A percentile compares a stretch with the other conserved stretches of the same genome.
phyloP scores from a whole-genome alignment of 179 eudicot genomes.

The Dionaea muscipula region DNA sequence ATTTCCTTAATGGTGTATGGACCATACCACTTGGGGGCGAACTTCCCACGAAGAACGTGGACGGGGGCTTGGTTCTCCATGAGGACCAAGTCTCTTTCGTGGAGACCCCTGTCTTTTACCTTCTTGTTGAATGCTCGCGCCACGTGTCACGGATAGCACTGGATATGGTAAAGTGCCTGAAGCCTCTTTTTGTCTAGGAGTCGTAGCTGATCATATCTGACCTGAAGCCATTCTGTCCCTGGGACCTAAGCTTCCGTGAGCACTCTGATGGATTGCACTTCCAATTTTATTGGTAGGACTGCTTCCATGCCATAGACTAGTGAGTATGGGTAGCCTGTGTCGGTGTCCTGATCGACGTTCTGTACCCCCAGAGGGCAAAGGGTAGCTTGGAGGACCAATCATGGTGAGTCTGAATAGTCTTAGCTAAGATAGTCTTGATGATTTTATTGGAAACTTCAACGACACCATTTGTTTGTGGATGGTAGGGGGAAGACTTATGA shows the following conservation, averaged over 20 bases:
- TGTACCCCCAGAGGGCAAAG: conserved; percentile 7
- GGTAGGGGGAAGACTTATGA: neutral
- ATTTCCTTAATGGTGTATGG: neutral
- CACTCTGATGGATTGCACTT: neutral
- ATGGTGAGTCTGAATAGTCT: neutral
- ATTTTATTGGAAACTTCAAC: conserved; percentile 6
- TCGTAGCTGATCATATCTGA: neutral
- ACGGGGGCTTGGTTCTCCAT: neutral
- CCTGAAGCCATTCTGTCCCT: neutral
- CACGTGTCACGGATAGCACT: neutral
- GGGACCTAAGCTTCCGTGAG: neutral
- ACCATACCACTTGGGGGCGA: neutral
- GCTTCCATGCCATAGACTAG: conserved; percentile 5
- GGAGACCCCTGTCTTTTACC: neutral
- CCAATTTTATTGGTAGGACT: neutral
- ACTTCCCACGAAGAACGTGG: neutral
- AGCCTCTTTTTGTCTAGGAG: neutral
- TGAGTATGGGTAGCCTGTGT: conserved; percentile 1
- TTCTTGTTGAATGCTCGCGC: neutral
- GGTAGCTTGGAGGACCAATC: conserved; percentile 3
- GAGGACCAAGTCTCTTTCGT: neutral
- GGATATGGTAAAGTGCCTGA: neutral
- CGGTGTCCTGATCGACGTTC: neutral
- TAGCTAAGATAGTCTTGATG: neutral
- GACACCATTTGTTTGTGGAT: neutral